Evolutionary conservation across 805 yeast species (phyloP), one percentile per base, ranked within the genome.

Genomic region (Saccharomycopsis malanga): DNA sequence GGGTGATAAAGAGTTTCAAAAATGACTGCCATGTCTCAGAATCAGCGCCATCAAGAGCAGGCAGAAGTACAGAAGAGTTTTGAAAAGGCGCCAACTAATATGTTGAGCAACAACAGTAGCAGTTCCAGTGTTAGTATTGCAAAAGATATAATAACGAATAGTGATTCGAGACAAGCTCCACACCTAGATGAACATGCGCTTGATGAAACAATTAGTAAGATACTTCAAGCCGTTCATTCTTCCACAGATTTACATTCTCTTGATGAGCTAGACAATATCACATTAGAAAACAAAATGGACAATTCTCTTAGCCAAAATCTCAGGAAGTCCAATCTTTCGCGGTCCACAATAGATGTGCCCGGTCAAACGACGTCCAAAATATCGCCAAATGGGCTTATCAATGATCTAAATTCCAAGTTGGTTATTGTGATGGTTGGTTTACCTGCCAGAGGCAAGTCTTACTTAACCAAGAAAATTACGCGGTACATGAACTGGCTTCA

Each of bases 331-430:
- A 9, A 23, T 10, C 30, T 36, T 14, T 41, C 45, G 2, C 20
- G 38, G 30, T 44, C 95, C 6, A 86, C 96, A 0, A 73, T 89
- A 39, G 95, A 88, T 59, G 85, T 91, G 6, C 96, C 97, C 0
- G 97, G 97, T 1, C 83, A 87, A 53, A 88, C 97, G 0, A 76
- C 83, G 39, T 80, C 88, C 1, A 80, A 84, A 52, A 75, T 76
- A 2, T 76, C 87, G 0, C 93, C 95, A 0, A 91, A 86, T 60
- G 87, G 87, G 2, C 66, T 69, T 30, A 77, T 78, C 24, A 43
- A 46, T n/a, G 54, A 44, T 39, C 9, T 48, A 22, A 46, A 52
- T 29, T 63, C 69, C 1, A 78, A 77, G 57, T 64, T 79, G 46
- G 80, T 80, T 22, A 78, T 81, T 47, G 79, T 81, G 7, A 79